These are phyloP conservation scores for Vitis vinifera DNA, from an alignment of 164 flowering plant species.

Conservation along the genomic window DNA sequence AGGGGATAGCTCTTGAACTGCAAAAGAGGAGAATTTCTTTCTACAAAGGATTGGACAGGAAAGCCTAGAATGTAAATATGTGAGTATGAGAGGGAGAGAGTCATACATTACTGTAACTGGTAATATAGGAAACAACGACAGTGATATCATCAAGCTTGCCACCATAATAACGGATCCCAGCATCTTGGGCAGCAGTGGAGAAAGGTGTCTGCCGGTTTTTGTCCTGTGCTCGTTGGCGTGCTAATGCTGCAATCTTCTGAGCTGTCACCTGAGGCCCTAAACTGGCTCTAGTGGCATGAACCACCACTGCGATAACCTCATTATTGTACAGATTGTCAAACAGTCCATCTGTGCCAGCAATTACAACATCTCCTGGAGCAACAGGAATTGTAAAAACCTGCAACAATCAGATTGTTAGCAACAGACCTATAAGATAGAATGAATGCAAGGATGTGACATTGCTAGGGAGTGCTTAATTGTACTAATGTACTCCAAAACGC, in stretches of 20 bases:
- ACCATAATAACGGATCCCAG: conserved; percentile 88
- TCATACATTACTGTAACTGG: conserved; percentile 39
- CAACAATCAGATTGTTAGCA: conserved; percentile 3
- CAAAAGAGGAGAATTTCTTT: too few species aligned
- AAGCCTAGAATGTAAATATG: too few species aligned
- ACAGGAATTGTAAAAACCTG: conserved; percentile 82
- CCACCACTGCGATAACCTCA: conserved; percentile 86
- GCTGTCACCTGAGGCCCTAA: conserved; percentile 90
- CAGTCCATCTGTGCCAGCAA: conserved; percentile 92
- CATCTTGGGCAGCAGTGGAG: conserved; percentile 94
- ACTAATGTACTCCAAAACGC: too few species aligned
- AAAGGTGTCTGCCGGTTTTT: conserved; percentile 86
- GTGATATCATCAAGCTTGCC: conserved; percentile 96
- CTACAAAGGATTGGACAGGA: too few species aligned
- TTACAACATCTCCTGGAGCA: conserved; percentile 80
- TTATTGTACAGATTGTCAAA: conserved; percentile 90
- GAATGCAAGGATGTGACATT: too few species aligned
- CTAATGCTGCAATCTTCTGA: conserved; percentile 92
- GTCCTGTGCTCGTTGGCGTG: conserved; percentile 88
- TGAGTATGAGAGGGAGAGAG: conserved; percentile 5
- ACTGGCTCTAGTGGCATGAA: conserved; percentile 81
- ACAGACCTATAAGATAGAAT: too few species aligned
- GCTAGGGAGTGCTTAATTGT: too few species aligned
- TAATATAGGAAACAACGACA: conserved; percentile 79
- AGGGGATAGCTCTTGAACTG: too few species aligned